A percentile compares a stretch with the other conserved stretches of the same genome.
phyloP scores from a whole-genome alignment of 1,284 basidiomycete genomes.

The Cutaneotrichosporon cutaneum region DNA sequence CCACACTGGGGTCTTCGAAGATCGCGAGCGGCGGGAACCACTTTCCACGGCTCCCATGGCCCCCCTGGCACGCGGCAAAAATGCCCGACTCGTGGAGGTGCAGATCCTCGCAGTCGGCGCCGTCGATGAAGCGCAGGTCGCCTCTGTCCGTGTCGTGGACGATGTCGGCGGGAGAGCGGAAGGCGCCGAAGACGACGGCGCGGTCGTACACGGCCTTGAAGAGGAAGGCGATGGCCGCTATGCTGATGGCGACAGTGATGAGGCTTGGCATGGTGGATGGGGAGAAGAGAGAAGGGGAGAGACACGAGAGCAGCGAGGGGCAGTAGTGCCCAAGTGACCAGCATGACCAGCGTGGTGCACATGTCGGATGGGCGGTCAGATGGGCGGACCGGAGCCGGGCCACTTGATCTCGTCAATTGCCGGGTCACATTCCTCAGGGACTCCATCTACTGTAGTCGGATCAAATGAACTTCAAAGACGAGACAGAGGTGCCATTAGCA shows the following conservation, averaged over 20 bases:
- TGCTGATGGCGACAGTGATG: constrained; percentile 3
- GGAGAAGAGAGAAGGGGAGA: not conserved
- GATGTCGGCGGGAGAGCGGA: constrained; percentile 10
- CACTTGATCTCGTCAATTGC: too few species aligned
- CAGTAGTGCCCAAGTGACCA: too few species aligned
- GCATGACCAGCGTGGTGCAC: too few species aligned
- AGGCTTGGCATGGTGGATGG: constrained; percentile 11
- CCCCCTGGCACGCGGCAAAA: constrained; percentile 19
- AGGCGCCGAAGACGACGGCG: constrained; percentile 14
- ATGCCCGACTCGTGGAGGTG: constrained; percentile 17
- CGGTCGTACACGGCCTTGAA: constrained; percentile 18
- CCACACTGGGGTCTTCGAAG: constrained; percentile 21
- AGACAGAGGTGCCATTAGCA: too few species aligned
- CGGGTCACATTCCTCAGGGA: too few species aligned
- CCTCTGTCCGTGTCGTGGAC: not conserved
- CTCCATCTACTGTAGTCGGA: too few species aligned
- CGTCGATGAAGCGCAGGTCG: constrained; percentile 14
- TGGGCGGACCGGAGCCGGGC: too few species aligned
- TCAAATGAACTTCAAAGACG: too few species aligned
- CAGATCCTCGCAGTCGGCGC: constrained; percentile 25
- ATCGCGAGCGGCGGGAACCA: constrained; percentile 36
- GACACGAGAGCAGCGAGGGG: not conserved
- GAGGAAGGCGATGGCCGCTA: constrained; percentile 12
- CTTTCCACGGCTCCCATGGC: constrained; percentile 28
- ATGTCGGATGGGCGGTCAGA: too few species aligned